Base-by-base conservation (phyloP, 2,329 filamentous ascomycete genomes). In the Didymosphaeria variabile region DNA sequence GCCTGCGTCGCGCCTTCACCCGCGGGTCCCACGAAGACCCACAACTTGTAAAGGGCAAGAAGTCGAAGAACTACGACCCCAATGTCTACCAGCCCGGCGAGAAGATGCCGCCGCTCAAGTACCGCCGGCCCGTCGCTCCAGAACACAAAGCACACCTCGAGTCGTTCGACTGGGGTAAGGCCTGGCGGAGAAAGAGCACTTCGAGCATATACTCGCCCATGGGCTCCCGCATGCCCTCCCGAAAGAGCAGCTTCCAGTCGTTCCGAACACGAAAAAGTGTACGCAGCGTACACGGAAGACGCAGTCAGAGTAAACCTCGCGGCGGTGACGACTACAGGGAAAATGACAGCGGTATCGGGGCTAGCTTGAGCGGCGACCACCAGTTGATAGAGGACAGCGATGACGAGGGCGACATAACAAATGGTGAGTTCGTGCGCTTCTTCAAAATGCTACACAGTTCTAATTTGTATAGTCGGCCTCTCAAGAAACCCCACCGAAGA, bases 11-110 rank as follows among this genome's bases (percentile, higher is more conserved):
- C 52, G 78, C 80, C 58, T 80, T 84, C 73, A 73, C 77, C 66
- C 65, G 71, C 67, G 71, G 70, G 51, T 74, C 72, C 54, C 62
- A 67, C 45, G 72, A 70, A 47, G 67, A 73, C 57, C 58, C 58
- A 44, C 64, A 65, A 36, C 56, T 68, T 36, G 62, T 71, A 31
- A 77, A 78, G 45, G 63, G 69, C 59, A 51, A 45, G 19, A 63
- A 66, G 56, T 68, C 73, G 13, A 72, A 77, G 62, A 79, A 55
- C 29, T 47, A 74, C 67, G 77, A 81, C 21, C 78, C 75, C 68
- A 81, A 81, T 60, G 79, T 82, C 65, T 84, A 84, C 74, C 79
- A 81, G 69, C 82, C 82, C 7, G 82, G 82, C 70, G 82, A 85
- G 73, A 78, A 81, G 60, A 83, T 85, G 81, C 82, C 82, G 5